Evolutionary conservation across 495 filamentous ascomycete genomes (phyloP).

Genomic region (Parmelia sp.): DNA sequence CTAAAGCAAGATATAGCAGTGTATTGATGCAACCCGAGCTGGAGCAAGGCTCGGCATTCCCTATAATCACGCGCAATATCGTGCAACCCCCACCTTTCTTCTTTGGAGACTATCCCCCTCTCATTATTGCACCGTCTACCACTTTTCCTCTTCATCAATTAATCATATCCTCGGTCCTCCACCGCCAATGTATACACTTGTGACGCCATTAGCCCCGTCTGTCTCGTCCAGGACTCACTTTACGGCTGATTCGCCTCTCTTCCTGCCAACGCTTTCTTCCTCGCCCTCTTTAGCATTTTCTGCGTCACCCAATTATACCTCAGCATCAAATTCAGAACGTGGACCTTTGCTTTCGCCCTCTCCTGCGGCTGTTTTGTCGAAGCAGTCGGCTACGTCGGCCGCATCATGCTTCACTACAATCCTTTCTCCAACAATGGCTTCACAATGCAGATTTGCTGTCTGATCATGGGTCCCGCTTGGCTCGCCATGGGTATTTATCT

Average conservation of each 20-base stretch:
- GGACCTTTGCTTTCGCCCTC: slow-evolving; percentile 52
- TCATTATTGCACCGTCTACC: neutral
- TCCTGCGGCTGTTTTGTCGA: slow-evolving; percentile 38
- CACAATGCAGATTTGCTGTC: slow-evolving; percentile 57
- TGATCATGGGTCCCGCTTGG: slow-evolving; percentile 57
- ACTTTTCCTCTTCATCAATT: neutral
- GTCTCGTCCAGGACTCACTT: slow-evolving; percentile 54
- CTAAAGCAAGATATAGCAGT: no score
- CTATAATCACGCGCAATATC: neutral
- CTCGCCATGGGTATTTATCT: slow-evolving; percentile 58
- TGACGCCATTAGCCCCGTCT: slow-evolving; percentile 41
- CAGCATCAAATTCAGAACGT: slow-evolving; percentile 53
- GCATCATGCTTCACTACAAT: slow-evolving; percentile 50
- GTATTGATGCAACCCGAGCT: neutral
- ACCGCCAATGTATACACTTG: slow-evolving; percentile 31
- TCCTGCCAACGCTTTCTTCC: slow-evolving; percentile 56
- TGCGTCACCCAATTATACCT: slow-evolving; percentile 39
- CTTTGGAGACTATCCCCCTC: neutral
- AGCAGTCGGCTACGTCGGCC: slow-evolving; percentile 48
- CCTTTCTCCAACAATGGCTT: slow-evolving; percentile 52
- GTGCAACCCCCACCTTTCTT: neutral
- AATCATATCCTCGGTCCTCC: neutral
- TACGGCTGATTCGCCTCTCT: slow-evolving; percentile 62
- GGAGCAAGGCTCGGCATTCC: no score
- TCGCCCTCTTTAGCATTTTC: slow-evolving; percentile 47